A percentile compares a stretch with the other conserved stretches of the same genome.
phyloP scores from a whole-genome alignment of 768 basidiomycete species.

The Kwoniella pini region DNA sequence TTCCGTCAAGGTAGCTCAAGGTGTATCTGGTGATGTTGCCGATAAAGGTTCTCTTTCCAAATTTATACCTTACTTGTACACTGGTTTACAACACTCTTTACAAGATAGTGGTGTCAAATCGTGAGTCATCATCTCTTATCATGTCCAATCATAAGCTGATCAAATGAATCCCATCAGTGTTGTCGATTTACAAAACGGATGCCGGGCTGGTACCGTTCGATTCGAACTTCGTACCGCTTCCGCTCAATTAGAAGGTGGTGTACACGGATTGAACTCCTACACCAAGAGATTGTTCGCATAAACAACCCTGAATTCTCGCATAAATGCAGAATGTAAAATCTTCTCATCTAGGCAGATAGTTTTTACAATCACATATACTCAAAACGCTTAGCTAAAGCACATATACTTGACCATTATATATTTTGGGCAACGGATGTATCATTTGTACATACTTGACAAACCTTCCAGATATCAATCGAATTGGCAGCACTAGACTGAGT shows the following conservation, averaged over 20 bases:
- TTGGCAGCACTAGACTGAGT: too few species aligned
- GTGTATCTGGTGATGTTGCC: slow-evolving; percentile 90
- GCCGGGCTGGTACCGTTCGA: slow-evolving; percentile 67
- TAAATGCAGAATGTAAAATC: too few species aligned
- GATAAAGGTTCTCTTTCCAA: slow-evolving; percentile 94
- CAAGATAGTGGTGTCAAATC: slow-evolving; percentile 84
- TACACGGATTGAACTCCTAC: slow-evolving; percentile 91
- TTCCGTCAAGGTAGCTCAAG: slow-evolving; percentile 83
- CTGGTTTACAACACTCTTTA: slow-evolving; percentile 75
- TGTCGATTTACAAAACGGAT: slow-evolving; percentile 66
- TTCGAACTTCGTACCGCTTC: slow-evolving; percentile 93
- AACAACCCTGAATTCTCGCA: too few species aligned
- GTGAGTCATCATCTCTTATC: slow-evolving; percentile 26
- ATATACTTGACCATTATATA: too few species aligned
- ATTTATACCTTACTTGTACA: slow-evolving; percentile 69
- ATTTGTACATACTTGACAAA: too few species aligned
- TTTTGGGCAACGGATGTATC: too few species aligned
- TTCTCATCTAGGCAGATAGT: too few species aligned
- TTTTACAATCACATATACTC: too few species aligned
- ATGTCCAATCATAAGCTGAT: not conserved
- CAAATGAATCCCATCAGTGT: slow-evolving; percentile 56
- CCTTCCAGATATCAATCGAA: too few species aligned
- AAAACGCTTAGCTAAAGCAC: too few species aligned
- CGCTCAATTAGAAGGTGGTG: slow-evolving; percentile 93
- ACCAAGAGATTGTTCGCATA: slow-evolving; percentile 58